phyloP scores from a whole-genome alignment of 1,139 yeast genomes.

The Yamadazyma diddensiae region DNA sequence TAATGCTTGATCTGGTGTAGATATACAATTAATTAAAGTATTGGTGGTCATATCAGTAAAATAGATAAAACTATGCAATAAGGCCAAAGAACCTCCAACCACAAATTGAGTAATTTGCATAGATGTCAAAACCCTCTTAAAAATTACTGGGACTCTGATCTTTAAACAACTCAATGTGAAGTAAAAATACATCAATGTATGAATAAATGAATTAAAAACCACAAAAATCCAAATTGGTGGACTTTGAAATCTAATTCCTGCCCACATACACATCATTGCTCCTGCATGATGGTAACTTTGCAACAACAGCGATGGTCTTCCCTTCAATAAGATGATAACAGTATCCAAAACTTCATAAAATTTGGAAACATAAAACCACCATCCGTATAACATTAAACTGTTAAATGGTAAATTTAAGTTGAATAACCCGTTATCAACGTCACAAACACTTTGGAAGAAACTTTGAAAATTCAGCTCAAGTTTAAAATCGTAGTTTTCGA shows the following conservation, averaged over 20 bases:
- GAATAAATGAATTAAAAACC: conserved; percentile 72
- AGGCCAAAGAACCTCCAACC: conserved; percentile 67
- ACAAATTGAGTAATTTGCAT: conserved; percentile 72
- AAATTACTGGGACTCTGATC: conserved; percentile 54
- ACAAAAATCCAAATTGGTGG: conserved; percentile 84
- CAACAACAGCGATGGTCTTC: conserved; percentile 63
- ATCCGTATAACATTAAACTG: conserved; percentile 46
- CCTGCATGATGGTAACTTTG: conserved; percentile 82
- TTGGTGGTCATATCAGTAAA: conserved; percentile 52
- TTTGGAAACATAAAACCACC: conserved; percentile 68
- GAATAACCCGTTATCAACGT: conserved; percentile 61
- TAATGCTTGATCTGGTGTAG: conserved; percentile 60
- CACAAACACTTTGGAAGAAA: conserved; percentile 62
- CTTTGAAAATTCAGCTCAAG: conserved; percentile 18
- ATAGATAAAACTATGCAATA: conserved; percentile 59
- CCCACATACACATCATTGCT: conserved; percentile 84
- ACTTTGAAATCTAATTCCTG: conserved; percentile 66
- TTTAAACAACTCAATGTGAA: conserved; percentile 63
- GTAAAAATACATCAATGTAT: conserved; percentile 73
- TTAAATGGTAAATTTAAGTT: conserved; percentile 42
- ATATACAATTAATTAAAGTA: conserved; percentile 51
- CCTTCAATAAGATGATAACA: conserved; percentile 63
- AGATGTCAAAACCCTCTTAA: conserved; percentile 62
- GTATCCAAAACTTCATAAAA: conserved; percentile 75
- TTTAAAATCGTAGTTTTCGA: conserved; percentile 11